Base-by-base conservation (phyloP, 495 filamentous ascomycete genomes). In the Aspergillus conjunctus region DNA sequence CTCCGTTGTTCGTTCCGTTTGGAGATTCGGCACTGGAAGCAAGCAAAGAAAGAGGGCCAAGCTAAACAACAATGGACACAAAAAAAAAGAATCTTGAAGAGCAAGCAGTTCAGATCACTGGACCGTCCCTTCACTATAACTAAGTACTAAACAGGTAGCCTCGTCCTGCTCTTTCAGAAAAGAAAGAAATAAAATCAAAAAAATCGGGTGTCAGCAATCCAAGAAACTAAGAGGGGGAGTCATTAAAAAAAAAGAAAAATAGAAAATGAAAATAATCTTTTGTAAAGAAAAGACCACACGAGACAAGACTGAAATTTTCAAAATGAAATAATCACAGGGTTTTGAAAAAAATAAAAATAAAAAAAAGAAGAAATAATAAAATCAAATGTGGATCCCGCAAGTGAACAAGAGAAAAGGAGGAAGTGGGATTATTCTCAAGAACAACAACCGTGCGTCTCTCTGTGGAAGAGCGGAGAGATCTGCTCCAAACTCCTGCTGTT, bases 381-480 rank as follows among this genome's bases (percentile, higher is more conserved):
- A 56, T 56, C 45, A 43, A 49, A 34, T 57, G 58, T 58, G 63
- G 63, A 66, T 61, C 63, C 55, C 45, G 64, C 44, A 64, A 64
- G 44, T 60, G 20, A 59, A 59, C 51, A 55, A 20, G 34, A 53
- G 59, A 39, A 56, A 39, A 31, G 39, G 39, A 51, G 20, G 30
- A n/a, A n/a, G 22, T 48, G 32, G 44, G 53, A 56, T 60, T 56
- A 26, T 60, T 64, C 53, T 64, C 52, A 57, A 45, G 50, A 41
- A 62, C 50, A 57, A 65, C 53, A 58, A 65, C 62, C 62, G 62
- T 65, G 58, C 62, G 53, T 65, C 43, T 50, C 48, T n/a, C 26
- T 65, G 64, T 54, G 57, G 56, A 66, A 66, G 54, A 61, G 64
- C 64, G 64, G 64, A 66, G 59, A 66, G 17, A 20, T 32, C 49